Evolutionary conservation across 257 asterid genomes (phyloP).

Genomic region (Solanum gandarillasii): DNA sequence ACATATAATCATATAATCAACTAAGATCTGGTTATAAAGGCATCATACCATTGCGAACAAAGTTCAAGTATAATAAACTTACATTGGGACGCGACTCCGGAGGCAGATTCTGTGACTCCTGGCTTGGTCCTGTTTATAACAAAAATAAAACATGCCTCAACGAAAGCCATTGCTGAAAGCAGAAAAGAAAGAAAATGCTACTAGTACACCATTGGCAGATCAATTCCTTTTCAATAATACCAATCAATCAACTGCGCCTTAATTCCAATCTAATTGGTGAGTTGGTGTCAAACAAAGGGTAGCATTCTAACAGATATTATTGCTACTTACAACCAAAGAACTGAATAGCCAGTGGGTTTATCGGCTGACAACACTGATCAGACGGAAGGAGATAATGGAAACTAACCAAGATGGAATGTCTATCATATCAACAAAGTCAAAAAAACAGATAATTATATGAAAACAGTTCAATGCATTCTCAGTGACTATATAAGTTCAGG

Average conservation of each 20-base stretch:
- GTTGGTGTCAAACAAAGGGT: not conserved
- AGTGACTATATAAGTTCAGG: not conserved
- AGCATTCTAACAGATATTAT: not conserved
- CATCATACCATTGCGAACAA: not conserved
- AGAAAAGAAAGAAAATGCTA: not conserved
- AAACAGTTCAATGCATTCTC: not conserved
- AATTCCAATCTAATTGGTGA: not conserved
- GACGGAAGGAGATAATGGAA: not conserved
- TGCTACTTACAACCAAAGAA: not conserved
- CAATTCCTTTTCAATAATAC: not conserved
- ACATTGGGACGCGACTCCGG: constrained; percentile 34
- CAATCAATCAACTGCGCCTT: not conserved
- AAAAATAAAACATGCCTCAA: not conserved
- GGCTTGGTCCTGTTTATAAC: constrained; percentile 41
- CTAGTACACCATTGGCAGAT: not conserved
- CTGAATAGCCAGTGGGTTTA: not conserved
- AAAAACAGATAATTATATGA: not conserved
- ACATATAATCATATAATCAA: not conserved
- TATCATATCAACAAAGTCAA: not conserved
- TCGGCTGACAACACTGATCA: not conserved
- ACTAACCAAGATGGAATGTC: not conserved
- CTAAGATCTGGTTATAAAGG: not conserved
- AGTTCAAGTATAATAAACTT: constrained; percentile 14
- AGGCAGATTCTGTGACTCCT: constrained; percentile 21
- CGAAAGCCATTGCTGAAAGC: not conserved